Conservation (phyloP, 192 early-diverging fungal genomes). For the Backusella parvicylindrica region DNA sequence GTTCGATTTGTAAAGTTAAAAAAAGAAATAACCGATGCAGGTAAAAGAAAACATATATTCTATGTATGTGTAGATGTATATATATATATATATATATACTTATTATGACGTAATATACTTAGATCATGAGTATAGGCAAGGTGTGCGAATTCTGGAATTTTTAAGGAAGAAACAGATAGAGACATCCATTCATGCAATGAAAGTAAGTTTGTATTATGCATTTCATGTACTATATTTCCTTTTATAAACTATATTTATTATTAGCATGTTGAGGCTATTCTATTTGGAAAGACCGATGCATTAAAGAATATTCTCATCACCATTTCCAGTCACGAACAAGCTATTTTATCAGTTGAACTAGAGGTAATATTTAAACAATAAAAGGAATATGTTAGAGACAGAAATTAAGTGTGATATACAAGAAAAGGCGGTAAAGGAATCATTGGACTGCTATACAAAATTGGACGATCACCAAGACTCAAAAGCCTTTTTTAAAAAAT, state of each 20-base stretch:
- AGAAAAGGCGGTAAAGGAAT: background rate
- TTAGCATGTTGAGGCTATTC: slow-evolving; percentile 8
- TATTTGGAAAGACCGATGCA: slow-evolving; percentile 14
- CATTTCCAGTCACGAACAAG: background rate
- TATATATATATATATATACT: background rate
- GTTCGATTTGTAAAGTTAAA: slow-evolving; percentile 22
- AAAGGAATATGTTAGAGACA: background rate
- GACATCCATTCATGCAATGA: slow-evolving; percentile 13
- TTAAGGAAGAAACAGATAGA: slow-evolving; percentile 24
- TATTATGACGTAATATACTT: background rate
- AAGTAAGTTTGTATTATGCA: background rate
- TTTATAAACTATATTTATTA: background rate
- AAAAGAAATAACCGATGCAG: slow-evolving; percentile 30
- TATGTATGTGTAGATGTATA: background rate
- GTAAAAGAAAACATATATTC: too few species aligned
- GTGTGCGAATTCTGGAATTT: slow-evolving; percentile 15
- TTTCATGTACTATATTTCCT: background rate
- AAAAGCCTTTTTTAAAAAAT: slow-evolving; percentile 13
- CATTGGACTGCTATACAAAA: background rate
- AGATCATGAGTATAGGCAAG: slow-evolving; percentile 25
- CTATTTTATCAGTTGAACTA: background rate
- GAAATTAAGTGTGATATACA: background rate
- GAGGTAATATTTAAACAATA: background rate
- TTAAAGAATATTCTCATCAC: background rate
- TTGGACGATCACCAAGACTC: slow-evolving; percentile 11